Evolutionary conservation across 768 basidiomycete genomes (phyloP).

Genomic region (Hericium alpestre): DNA sequence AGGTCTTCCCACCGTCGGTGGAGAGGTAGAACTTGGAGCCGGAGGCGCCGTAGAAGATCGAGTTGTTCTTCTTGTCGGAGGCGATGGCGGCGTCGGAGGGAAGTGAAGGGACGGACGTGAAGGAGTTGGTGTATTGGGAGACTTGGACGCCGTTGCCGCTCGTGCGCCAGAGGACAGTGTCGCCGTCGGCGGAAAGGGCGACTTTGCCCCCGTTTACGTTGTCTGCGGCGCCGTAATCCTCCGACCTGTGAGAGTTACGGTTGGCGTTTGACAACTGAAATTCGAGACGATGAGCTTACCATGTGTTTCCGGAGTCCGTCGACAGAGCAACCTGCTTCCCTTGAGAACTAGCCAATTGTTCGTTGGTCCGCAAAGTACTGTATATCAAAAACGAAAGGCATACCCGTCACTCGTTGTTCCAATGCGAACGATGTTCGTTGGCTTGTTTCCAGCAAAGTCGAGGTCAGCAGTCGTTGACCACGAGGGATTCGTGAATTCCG

Average conservation of each 20-base stretch:
- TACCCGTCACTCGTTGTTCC: conserved; percentile 24
- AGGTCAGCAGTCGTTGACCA: conserved; percentile 39
- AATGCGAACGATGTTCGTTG: conserved; percentile 39
- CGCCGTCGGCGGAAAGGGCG: conserved; percentile 41
- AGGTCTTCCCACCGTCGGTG: conserved; percentile 44
- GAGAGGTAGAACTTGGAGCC: conserved; percentile 51
- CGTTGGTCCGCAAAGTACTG: conserved; percentile 4
- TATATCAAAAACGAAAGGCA: conserved; percentile 17
- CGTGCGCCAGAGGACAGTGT: conserved; percentile 50
- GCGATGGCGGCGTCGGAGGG: conserved; percentile 47
- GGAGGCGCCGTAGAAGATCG: conserved; percentile 50
- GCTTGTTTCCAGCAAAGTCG: conserved; percentile 43
- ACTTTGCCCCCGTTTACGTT: conserved; percentile 26
- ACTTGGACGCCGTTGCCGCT: conserved; percentile 37
- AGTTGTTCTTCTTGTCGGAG: conserved; percentile 49
- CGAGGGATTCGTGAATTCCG: conserved; percentile 33
- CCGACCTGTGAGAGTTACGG: conserved; percentile 22
- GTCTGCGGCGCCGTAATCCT: conserved; percentile 44
- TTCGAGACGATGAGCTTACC: conserved; percentile 21
- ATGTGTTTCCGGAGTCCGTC: conserved; percentile 40
- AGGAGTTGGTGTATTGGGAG: conserved; percentile 39
- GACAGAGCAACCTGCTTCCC: conserved; percentile 50
- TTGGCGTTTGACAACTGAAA: background rate
- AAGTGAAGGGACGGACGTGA: conserved; percentile 39
- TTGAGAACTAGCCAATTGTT: no score